Evolutionary conservation across 2,329 filamentous ascomycete species (phyloP), one percentile per base, ranked within the genome.

Genomic region (Xylaria sp.): DNA sequence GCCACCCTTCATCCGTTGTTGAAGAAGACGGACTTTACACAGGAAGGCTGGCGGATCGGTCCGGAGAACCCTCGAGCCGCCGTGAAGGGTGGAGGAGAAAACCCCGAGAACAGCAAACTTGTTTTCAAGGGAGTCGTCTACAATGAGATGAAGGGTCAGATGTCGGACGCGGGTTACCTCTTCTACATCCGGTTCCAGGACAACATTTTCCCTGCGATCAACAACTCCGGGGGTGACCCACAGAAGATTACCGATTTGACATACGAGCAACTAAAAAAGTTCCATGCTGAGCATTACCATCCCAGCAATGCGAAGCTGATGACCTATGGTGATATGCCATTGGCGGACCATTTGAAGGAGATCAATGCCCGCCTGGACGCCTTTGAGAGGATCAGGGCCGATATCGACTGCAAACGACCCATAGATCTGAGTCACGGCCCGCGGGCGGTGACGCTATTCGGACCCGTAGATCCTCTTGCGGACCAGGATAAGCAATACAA

Each of bases 91-190:
- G 75, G 53, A 57, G 74, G 64, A 65, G 76, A 59, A 56, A 79
- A 72, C 57, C 77, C 70, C 66, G 80, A 86, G 51, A 83, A 86
- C 68, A 84, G 86, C 70, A 85, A 85, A 59, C 76, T 96, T 39
- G 90, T 96, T 0, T 97, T 97, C 80, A 97, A 97, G 76, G 93
- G 93, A 21, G 94, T 97, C 1, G 93, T 97, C 1, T 97, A 97
- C 76, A 99, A 99, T 67, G 94, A 99, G 76, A 99, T 99, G 94
- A 99, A 99, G 76, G 94, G 94, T 0, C 92, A 97, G 69, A 96
- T 97, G 87, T 97, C 94, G 2, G 94, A 99, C 71, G 92, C 93
- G 6, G 91, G 91, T 62, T 99, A 99, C 67, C 78, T 97, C 1
- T 99, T 91, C 77, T 97, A 97, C 72, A 96, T 97, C 63, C 84